Evolutionary conservation across 257 asterid species (phyloP), one percentile per base, ranked within the genome.

Genomic region (Nicotiana attenuata): DNA sequence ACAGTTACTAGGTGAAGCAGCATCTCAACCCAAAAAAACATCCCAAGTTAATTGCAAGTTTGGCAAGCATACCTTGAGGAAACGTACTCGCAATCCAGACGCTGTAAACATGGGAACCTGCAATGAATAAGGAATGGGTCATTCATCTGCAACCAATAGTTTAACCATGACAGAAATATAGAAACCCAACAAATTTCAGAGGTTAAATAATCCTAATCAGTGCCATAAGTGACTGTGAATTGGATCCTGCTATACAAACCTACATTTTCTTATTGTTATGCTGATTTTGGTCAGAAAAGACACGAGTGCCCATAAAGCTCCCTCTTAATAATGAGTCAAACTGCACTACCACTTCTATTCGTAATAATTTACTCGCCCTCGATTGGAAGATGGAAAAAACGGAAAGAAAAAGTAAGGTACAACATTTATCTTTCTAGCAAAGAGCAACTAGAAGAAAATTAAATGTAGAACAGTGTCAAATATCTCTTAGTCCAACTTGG

Each of bases 21-120:
- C 85, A 79, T 69, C 76, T 83, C 20, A 56, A 65, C 17, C 35
- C 11, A 5, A 45, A 6, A 69, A 31, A n/a, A 28, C 61, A 47
- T 24, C 33, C 31, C 10, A 31, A 31, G 67, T 7, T 19, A 73
- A 31, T 9, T 13, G 41, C 64, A 35, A 17, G 52, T 75, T 9
- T 29, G 80, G 71, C 71, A 81, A 29, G 8, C 65, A 76, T 89
- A 96, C 99, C 98, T 94, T 96, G 41, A 96, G 93, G 88, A 96
- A 96, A 76, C 99, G 98, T 78, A 94, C 99, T 75, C 99, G 97
- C 86, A 96, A 82, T 67, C 99, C 99, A 80, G 99, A 96, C 64
- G 99, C 98, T 10, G 98, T 94, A 64, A 96, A 96, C 99, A 96
- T 96, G 64, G 99, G 99, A 87, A 96, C 98, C 99, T 96, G 97